These are phyloP conservation scores for Vanderwaltozyma yarrowii DNA, from an alignment of 805 yeast species.

Conservation along the genomic window DNA sequence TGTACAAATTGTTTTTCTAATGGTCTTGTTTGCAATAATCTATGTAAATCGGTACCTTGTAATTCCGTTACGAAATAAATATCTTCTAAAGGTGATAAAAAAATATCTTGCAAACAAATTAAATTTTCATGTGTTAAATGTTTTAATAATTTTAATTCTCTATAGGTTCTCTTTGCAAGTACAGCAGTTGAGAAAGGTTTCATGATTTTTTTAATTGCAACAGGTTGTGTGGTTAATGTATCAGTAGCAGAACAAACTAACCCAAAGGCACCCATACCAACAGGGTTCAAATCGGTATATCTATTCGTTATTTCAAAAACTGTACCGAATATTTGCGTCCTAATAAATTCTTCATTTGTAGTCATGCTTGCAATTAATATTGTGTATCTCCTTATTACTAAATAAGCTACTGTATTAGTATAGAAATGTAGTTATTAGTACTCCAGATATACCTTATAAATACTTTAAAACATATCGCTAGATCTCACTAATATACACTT, in stretches of 20 bases:
- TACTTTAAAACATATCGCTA: no score
- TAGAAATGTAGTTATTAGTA: no score
- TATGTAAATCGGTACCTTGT: constrained; percentile 93
- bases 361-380: constrained; percentile 16
- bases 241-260: constrained; percentile 94
- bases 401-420: no score
- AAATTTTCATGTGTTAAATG: constrained; percentile 92
- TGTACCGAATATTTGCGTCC: constrained; percentile 92
- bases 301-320: constrained; percentile 87
- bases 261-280: constrained; percentile 99
- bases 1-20: constrained; percentile 93
- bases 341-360: constrained; percentile 34
- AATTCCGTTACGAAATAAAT: constrained; percentile 93
- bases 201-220: constrained; percentile 96
- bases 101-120: constrained; percentile 86
- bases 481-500: no score
- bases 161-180: constrained; percentile 89
- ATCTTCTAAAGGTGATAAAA: constrained; percentile 89
- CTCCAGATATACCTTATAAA: no score
- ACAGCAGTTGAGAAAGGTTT: constrained; percentile 94
- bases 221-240: constrained; percentile 80
- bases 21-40: constrained; percentile 85
- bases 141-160: constrained; percentile 88
- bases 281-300: constrained; percentile 88
- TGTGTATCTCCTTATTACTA: no score